Evolutionary conservation across 305 asterid species (phyloP).

Genomic region (Fraxinus nigra): DNA sequence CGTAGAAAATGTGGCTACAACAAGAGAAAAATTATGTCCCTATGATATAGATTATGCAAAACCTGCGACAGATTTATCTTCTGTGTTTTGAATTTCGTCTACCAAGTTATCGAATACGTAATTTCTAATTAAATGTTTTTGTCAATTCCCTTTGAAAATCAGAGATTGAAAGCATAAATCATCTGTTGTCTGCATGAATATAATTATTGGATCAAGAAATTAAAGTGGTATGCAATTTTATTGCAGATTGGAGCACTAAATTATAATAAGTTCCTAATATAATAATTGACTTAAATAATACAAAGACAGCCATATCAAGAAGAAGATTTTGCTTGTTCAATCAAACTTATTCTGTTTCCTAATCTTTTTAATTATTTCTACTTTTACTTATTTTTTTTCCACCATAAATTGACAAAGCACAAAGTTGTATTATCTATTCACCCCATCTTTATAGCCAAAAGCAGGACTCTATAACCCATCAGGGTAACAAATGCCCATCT

Average conservation of each 20-base stretch:
- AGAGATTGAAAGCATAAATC: neutral
- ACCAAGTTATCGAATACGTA: neutral
- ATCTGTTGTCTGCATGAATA: neutral
- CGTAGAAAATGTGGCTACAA: neutral
- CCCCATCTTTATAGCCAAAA: slow-evolving; percentile 25
- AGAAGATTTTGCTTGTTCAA: slow-evolving; percentile 24
- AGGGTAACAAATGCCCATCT: neutral
- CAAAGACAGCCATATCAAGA: slow-evolving; percentile 29
- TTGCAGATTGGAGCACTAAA: neutral
- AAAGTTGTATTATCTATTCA: slow-evolving; percentile 14
- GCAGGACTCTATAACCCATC: slow-evolving; percentile 14
- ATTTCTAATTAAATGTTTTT: neutral
- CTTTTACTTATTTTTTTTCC: slow-evolving; percentile 14
- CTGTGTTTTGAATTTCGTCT: neutral
- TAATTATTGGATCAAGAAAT: neutral
- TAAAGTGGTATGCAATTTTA: neutral
- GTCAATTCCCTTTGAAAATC: neutral
- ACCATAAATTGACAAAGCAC: slow-evolving; percentile 27
- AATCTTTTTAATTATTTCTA: slow-evolving; percentile 16
- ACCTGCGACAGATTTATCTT: neutral
- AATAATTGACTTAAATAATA: neutral
- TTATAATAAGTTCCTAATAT: neutral
- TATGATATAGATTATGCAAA: neutral
- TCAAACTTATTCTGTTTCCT: slow-evolving; percentile 25
- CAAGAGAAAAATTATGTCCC: neutral